Percentiles rank a stretch among this genome's conserved stretches.
These are phyloP conservation scores for Mycena leptocephala DNA, from an alignment of 768 basidiomycete genomes.

Conservation along the genomic window DNA sequence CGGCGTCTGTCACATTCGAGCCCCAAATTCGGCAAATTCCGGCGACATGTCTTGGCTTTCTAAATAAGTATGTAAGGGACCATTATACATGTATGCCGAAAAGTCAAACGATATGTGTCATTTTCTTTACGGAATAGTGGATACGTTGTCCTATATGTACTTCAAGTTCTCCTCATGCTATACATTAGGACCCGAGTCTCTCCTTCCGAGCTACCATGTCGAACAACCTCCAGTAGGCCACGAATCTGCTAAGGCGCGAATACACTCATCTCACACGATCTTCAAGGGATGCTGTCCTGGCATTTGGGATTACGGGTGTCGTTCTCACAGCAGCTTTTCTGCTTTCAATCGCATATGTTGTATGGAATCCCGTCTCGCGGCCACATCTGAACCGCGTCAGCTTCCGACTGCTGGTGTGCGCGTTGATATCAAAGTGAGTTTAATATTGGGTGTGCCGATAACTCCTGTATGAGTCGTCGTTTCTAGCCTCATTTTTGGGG, in stretches of 20 bases:
- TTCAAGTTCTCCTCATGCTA: slow-evolving; percentile 7
- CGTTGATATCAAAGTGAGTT: slow-evolving; percentile 16
- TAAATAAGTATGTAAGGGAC: background rate
- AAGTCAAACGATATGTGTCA: slow-evolving; percentile 13
- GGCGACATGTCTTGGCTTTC: background rate
- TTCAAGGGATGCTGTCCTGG: slow-evolving; percentile 2
- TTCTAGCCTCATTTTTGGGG: slow-evolving; percentile 16
- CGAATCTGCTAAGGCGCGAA: background rate
- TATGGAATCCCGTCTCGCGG: slow-evolving; percentile 13
- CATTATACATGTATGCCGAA: slow-evolving; percentile 1
- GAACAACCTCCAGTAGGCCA: slow-evolving; percentile 5
- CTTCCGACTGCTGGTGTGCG: slow-evolving; percentile 14
- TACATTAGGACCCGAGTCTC: slow-evolving; percentile 13
- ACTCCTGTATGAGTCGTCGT: background rate
- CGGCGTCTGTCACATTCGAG: slow-evolving; percentile 16
- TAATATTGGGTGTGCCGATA: background rate
- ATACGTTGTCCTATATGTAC: slow-evolving; percentile 6
- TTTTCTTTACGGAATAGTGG: slow-evolving; percentile 11
- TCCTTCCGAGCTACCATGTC: slow-evolving; percentile 15
- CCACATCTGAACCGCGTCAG: slow-evolving; percentile 4
- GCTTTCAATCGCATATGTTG: slow-evolving; percentile 7
- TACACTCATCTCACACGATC: background rate
- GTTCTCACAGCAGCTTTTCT: slow-evolving; percentile 11
- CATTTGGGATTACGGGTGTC: slow-evolving; percentile 16
- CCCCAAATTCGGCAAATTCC: slow-evolving; percentile 4